phyloP scores from a whole-genome alignment of 768 basidiomycete genomes.

The Hypsizygus marmoreus region DNA sequence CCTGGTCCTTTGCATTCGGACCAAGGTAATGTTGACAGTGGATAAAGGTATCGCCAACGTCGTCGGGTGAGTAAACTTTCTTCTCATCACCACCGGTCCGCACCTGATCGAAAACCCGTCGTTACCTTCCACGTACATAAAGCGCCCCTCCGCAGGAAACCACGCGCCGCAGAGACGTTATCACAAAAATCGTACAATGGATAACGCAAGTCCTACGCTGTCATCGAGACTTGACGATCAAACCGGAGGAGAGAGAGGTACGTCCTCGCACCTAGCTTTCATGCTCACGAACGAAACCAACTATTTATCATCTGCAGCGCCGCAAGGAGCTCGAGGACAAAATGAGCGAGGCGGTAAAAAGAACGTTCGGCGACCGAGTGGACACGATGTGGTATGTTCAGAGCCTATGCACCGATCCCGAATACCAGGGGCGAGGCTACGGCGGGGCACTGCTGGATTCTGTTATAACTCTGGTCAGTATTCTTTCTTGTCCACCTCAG shows the following conservation, averaged over 20 bases:
- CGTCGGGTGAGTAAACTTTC: constrained; percentile 27
- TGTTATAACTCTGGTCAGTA: constrained; percentile 22
- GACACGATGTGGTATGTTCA: constrained; percentile 32
- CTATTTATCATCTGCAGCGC: constrained; percentile 16
- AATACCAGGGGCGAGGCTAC: constrained; percentile 29
- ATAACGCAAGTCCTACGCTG: background rate
- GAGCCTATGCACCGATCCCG: constrained; percentile 28
- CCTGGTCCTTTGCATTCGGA: constrained; percentile 19
- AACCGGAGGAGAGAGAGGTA: constrained; percentile 7
- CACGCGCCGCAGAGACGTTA: background rate
- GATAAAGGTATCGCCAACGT: constrained; percentile 22
- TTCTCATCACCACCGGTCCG: no score
- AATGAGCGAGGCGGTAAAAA: constrained; percentile 20
- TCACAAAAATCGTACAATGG: background rate
- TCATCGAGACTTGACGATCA: constrained; percentile 1
- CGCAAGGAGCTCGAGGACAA: constrained; percentile 21
- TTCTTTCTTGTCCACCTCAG: background rate
- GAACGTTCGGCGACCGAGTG: constrained; percentile 22
- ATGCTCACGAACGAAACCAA: background rate
- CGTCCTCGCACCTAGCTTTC: background rate
- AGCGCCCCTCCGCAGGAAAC: constrained; percentile 1
- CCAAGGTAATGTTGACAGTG: constrained; percentile 24
- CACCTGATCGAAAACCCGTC: background rate
- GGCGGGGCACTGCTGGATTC: constrained; percentile 30
- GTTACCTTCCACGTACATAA: background rate